A percentile compares a stretch with the other conserved stretches of the same genome.
Evolutionary conservation across 2,329 filamentous ascomycete species (phyloP).

Genomic region (Purpureocillium takamizusanense): DNA sequence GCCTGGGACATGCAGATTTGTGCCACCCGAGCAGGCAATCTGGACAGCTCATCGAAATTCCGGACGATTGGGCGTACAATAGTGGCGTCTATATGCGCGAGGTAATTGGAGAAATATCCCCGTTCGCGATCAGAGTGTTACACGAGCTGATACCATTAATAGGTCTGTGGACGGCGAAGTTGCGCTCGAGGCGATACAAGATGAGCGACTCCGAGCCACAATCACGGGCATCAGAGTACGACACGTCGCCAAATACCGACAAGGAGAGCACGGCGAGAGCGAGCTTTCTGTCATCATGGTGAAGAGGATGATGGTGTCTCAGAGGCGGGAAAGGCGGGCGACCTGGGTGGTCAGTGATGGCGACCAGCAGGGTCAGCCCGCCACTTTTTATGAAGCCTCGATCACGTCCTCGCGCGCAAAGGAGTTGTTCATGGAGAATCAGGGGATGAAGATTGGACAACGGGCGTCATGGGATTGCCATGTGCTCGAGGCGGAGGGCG

Average conservation of each 20-base stretch:
- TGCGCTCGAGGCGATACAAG: constrained; percentile 7
- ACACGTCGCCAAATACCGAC: constrained; percentile 13
- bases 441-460: constrained; percentile 15
- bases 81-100: constrained; percentile 12
- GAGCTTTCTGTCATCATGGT: constrained; percentile 15
- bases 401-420: constrained; percentile 14
- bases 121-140: neutral
- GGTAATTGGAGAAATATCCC: constrained; percentile 11
- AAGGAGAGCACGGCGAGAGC: constrained; percentile 4
- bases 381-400: constrained; percentile 18
- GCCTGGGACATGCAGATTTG: constrained; percentile 22
- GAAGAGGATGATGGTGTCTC: constrained; percentile 7
- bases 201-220: constrained; percentile 3
- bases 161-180: constrained; percentile 7
- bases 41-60: constrained; percentile 8
- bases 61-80: constrained; percentile 11
- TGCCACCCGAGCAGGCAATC: constrained; percentile 7
- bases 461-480: constrained; percentile 14
- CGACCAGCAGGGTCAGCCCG: neutral
- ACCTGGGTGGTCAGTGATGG: constrained; percentile 2
- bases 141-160: neutral
- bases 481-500: constrained; percentile 10
- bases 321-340: constrained; percentile 1
- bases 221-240: constrained; percentile 11
- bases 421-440: constrained; percentile 15